These are phyloP conservation scores for Blastobotrys niveus DNA, from an alignment of 1,139 yeast genomes.

Conservation along the genomic window DNA sequence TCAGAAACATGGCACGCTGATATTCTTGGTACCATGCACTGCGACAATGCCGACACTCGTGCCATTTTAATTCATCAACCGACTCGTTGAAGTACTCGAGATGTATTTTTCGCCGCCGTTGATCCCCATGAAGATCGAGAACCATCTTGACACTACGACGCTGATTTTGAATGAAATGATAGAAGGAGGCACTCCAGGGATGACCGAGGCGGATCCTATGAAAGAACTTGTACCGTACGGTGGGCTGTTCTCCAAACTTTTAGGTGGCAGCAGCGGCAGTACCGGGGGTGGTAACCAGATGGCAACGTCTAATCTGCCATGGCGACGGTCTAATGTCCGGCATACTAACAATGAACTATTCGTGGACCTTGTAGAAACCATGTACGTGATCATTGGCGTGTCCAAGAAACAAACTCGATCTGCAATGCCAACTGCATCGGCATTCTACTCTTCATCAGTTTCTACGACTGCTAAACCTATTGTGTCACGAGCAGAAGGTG, in stretches of 20 bases:
- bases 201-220: conserved; percentile 66
- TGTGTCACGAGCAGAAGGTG: conserved; percentile 60
- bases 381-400: conserved; percentile 42
- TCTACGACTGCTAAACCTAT: conserved; percentile 38
- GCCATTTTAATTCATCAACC: conserved; percentile 51
- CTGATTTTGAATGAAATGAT: conserved; percentile 61
- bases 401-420: background rate
- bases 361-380: conserved; percentile 64
- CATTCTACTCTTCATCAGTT: conserved; percentile 30
- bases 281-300: conserved; percentile 7
- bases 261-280: conserved; percentile 22
- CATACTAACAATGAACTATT: conserved; percentile 75
- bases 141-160: conserved; percentile 60
- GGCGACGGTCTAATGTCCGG: conserved; percentile 65
- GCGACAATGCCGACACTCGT: conserved; percentile 39
- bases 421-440: conserved; percentile 22
- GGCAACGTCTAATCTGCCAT: conserved; percentile 40
- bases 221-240: conserved; percentile 63
- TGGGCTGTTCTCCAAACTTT: conserved; percentile 29
- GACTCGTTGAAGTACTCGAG: conserved; percentile 48
- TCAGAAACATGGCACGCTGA: conserved; percentile 29
- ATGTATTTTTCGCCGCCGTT: conserved; percentile 58
- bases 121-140: conserved; percentile 52
- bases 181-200: conserved; percentile 62
- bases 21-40: conserved; percentile 32